phyloP scores from a whole-genome alignment of 73 alveolate species.

The Paramecium biaurelia region DNA sequence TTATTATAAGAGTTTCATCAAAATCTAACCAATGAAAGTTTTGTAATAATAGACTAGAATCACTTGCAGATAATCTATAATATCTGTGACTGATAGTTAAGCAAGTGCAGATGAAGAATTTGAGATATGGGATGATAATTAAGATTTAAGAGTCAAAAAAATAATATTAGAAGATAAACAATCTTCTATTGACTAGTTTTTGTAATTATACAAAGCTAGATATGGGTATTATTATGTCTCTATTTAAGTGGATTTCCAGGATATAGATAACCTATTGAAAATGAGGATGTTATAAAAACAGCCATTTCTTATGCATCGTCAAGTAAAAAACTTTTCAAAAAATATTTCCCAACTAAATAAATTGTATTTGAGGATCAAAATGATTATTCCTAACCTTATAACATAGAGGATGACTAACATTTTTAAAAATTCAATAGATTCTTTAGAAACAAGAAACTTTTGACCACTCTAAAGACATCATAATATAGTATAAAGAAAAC shows the following conservation, averaged over 20 bases:
- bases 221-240: background rate
- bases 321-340: conserved; percentile 24
- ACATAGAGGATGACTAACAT: background rate
- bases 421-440: background rate
- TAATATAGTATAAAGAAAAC: background rate
- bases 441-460: background rate
- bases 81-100: background rate
- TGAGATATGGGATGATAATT: conserved; percentile 8
- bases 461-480: background rate
- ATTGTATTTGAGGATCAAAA: background rate
- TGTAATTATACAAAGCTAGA: background rate
- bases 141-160: conserved; percentile 2
- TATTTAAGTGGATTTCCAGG: conserved; percentile 30
- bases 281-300: conserved; percentile 10
- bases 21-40: background rate
- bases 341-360: conserved; percentile 27
- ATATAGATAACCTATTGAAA: background rate
- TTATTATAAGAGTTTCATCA: background rate
- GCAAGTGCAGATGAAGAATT: background rate
- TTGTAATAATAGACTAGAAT: background rate
- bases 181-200: background rate
- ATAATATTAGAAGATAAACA: background rate
- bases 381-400: conserved; percentile 27
- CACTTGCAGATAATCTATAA: background rate
- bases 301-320: conserved; percentile 1